Percentiles rank a stretch among this genome's conserved stretches.
These are phyloP conservation scores for Leccinum proliferum DNA, from an alignment of 1,284 basidiomycete genomes.

Conservation along the genomic window DNA sequence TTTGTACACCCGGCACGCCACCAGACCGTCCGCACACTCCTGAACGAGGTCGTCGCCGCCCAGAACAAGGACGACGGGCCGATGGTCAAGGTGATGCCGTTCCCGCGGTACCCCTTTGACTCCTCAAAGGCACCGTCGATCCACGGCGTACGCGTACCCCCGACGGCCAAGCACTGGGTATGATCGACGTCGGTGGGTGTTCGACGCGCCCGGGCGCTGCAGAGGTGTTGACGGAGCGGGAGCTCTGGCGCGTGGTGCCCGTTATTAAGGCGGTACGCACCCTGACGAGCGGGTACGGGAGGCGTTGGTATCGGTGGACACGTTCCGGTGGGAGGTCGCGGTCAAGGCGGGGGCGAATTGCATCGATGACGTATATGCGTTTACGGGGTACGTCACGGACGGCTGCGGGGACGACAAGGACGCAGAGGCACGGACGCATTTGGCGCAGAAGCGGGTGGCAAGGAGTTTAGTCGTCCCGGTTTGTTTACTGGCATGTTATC, in stretches of 20 bases:
- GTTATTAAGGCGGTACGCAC: slow-evolving; percentile 45
- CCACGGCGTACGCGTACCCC: slow-evolving; percentile 30
- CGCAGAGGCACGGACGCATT: slow-evolving; percentile 11
- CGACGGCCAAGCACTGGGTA: slow-evolving; percentile 54
- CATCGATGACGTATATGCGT: slow-evolving; percentile 93
- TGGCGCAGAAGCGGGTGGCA: not conserved
- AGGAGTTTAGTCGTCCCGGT: slow-evolving; percentile 39
- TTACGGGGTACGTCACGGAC: slow-evolving; percentile 48
- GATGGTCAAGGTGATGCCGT: slow-evolving; percentile 65
- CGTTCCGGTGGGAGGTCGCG: slow-evolving; percentile 85
- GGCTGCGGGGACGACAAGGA: not conserved
- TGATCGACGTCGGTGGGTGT: slow-evolving; percentile 94
- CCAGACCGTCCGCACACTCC: slow-evolving; percentile 42
- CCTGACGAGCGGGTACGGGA: slow-evolving; percentile 23
- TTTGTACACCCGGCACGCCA: slow-evolving; percentile 57
- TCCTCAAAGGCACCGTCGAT: slow-evolving; percentile 3
- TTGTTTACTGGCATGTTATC: too few species aligned
- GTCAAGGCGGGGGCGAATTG: slow-evolving; percentile 85
- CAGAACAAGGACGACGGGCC: slow-evolving; percentile 32
- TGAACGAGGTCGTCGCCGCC: slow-evolving; percentile 35
- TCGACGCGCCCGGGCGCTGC: slow-evolving; percentile 81
- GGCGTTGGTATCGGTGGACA: slow-evolving; percentile 83
- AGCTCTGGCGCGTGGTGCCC: slow-evolving; percentile 71
- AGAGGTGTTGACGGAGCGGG: slow-evolving; percentile 69
- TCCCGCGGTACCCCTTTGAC: slow-evolving; percentile 46